These are phyloP conservation scores for Trametes cinnabarina DNA, from an alignment of 768 basidiomycete genomes.

Conservation along the genomic window DNA sequence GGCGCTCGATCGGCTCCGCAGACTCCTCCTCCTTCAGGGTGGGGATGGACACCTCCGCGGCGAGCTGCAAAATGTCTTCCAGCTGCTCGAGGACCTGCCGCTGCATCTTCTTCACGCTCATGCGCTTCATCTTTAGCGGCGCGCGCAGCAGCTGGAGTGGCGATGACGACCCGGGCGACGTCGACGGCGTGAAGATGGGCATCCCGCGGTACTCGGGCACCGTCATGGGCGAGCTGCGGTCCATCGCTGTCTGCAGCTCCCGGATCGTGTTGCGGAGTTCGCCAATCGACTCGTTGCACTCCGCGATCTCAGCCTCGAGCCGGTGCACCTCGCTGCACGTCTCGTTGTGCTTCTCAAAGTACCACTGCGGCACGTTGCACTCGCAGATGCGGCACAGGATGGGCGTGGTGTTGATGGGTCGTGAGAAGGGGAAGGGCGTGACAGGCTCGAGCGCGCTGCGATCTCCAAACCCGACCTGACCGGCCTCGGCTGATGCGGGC, in stretches of 20 bases:
- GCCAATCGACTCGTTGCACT: constrained; percentile 88
- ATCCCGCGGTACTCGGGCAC: constrained; percentile 85
- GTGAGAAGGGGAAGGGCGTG: constrained; percentile 72
- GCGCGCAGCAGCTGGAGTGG: constrained; percentile 75
- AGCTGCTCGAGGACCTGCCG: constrained; percentile 81
- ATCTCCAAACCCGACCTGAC: constrained; percentile 40
- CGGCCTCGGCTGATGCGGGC: constrained; percentile 30
- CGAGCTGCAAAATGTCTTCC: constrained; percentile 79
- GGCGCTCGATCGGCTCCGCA: constrained; percentile 89
- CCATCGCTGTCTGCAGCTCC: constrained; percentile 70
- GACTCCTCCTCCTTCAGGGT: constrained; percentile 89
- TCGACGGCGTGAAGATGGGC: constrained; percentile 74
- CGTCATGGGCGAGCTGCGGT: constrained; percentile 64
- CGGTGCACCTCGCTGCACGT: constrained; percentile 96
- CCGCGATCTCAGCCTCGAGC: constrained; percentile 90
- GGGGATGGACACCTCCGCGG: constrained; percentile 81
- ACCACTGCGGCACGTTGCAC: constrained; percentile 95
- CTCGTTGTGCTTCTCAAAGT: constrained; percentile 99
- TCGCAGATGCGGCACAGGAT: constrained; percentile 98
- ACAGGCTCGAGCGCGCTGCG: constrained; percentile 36
- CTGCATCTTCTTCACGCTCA: constrained; percentile 79
- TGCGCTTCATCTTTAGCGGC: constrained; percentile 66
- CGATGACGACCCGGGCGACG: constrained; percentile 67
- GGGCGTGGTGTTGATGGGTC: constrained; percentile 75
- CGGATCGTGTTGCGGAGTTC: constrained; percentile 87